Conservation (phyloP, 805 yeast species). For the Pichia membranifaciens region DNA sequence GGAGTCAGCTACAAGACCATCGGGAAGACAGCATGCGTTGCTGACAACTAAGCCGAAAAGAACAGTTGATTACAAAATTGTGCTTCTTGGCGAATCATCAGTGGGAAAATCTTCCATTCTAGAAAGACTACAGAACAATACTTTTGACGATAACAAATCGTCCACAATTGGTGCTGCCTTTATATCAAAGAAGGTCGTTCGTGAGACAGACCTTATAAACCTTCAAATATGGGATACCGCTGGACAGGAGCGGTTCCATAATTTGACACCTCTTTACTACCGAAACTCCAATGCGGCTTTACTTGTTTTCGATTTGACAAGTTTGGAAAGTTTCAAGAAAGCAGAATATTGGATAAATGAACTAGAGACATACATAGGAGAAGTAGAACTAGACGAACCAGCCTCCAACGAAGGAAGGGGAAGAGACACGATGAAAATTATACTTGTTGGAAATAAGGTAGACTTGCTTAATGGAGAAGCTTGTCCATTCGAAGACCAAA, state of each 20-base stretch:
- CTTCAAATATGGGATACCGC: slow-evolving; percentile 93
- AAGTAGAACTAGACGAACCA: slow-evolving; percentile 13
- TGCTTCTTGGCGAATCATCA: slow-evolving; percentile 45
- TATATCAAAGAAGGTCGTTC: slow-evolving; percentile 68
- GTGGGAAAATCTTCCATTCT: slow-evolving; percentile 72
- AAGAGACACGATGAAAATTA: slow-evolving; percentile 27
- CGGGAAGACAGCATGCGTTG: not conserved
- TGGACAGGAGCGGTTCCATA: slow-evolving; percentile 85
- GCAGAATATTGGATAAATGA: slow-evolving; percentile 93
- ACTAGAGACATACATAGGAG: slow-evolving; percentile 35
- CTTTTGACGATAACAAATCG: slow-evolving; percentile 74
- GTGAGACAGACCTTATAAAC: slow-evolving; percentile 30
- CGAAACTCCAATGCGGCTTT: slow-evolving; percentile 79
- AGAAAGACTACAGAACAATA: slow-evolving; percentile 64
- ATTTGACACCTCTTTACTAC: slow-evolving; percentile 79
- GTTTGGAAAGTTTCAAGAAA: slow-evolving; percentile 45
- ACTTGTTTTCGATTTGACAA: slow-evolving; percentile 80
- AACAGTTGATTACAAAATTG: slow-evolving; percentile 31
- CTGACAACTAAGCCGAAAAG: slow-evolving; percentile 19
- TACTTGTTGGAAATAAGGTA: slow-evolving; percentile 75
- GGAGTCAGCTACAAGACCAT: slow-evolving; percentile 2
- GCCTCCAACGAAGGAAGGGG: slow-evolving; percentile 3
- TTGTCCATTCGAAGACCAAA: slow-evolving; percentile 20
- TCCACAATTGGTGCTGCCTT: slow-evolving; percentile 99
- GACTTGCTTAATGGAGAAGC: slow-evolving; percentile 43